Evolutionary conservation across 441 rosid species (phyloP).

Genomic region (Erodium texanum): DNA sequence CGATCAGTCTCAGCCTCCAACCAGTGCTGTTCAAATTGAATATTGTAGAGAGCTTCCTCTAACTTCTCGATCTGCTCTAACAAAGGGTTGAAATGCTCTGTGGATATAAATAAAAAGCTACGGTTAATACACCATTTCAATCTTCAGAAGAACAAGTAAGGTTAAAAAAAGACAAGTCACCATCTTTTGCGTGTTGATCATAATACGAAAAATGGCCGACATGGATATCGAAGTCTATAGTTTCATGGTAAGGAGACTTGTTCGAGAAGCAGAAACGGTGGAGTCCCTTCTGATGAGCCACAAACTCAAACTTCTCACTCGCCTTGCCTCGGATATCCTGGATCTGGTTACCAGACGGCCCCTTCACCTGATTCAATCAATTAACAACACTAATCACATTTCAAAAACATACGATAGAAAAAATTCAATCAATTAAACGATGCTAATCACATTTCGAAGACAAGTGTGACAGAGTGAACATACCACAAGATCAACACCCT

Average conservation of each 20-base stretch:
- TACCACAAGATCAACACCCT: background rate
- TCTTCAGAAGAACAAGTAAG: background rate
- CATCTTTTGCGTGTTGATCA: conserved; percentile 67
- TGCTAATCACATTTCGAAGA: too few species aligned
- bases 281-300: conserved; percentile 50
- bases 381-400: too few species aligned
- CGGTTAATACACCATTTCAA: conserved; percentile 1
- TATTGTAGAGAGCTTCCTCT: conserved; percentile 63
- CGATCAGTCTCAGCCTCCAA: conserved; percentile 71
- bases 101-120: conserved; percentile 10
- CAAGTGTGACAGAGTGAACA: background rate
- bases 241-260: conserved; percentile 67
- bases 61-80: conserved; percentile 49
- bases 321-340: conserved; percentile 51
- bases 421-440: too few species aligned
- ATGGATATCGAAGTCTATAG: conserved; percentile 56
- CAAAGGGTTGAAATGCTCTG: conserved; percentile 65
- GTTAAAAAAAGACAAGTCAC: conserved; percentile 20
- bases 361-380: too few species aligned
- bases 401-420: too few species aligned
- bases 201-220: conserved; percentile 50
- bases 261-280: conserved; percentile 61
- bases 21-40: conserved; percentile 77
- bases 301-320: conserved; percentile 59
- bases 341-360: conserved; percentile 52